Evolutionary conservation across 148 eudicot species (phyloP).

Genomic region (Spergularia bocconei): DNA sequence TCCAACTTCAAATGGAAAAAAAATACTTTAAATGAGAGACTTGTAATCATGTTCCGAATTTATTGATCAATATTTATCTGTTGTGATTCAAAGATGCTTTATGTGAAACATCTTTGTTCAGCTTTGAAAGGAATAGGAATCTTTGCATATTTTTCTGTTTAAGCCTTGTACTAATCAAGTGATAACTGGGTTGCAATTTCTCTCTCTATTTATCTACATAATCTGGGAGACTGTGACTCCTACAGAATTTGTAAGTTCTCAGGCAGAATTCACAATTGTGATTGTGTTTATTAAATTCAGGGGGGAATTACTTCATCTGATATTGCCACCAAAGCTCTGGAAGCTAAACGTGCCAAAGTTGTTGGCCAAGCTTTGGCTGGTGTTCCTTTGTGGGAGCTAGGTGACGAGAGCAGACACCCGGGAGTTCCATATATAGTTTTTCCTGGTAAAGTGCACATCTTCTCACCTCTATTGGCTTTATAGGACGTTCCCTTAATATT

Average conservation of each 20-base stretch:
- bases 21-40: background rate
- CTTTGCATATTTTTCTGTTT: background rate
- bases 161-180: background rate
- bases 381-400: slow-evolving; percentile 95
- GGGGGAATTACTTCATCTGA: slow-evolving; percentile 99
- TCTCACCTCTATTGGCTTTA: background rate
- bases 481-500: slow-evolving; percentile 3
- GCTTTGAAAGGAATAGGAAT: background rate
- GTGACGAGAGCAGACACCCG: slow-evolving; percentile 85
- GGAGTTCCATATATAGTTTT: slow-evolving; percentile 92
- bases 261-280: background rate
- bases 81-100: background rate
- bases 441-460: slow-evolving; percentile 57
- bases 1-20: background rate
- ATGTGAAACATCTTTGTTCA: background rate
- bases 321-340: slow-evolving; percentile 97
- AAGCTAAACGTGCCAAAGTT: slow-evolving; percentile 76
- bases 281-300: slow-evolving; percentile 33
- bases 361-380: slow-evolving; percentile 95
- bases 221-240: background rate
- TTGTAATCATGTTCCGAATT: background rate
- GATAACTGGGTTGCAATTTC: background rate
- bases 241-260: background rate
- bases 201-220: background rate
- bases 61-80: background rate